Evolutionary conservation across 768 basidiomycete genomes (phyloP), one percentile per base, ranked within the genome.

Genomic region (Mycena chlorophos): DNA sequence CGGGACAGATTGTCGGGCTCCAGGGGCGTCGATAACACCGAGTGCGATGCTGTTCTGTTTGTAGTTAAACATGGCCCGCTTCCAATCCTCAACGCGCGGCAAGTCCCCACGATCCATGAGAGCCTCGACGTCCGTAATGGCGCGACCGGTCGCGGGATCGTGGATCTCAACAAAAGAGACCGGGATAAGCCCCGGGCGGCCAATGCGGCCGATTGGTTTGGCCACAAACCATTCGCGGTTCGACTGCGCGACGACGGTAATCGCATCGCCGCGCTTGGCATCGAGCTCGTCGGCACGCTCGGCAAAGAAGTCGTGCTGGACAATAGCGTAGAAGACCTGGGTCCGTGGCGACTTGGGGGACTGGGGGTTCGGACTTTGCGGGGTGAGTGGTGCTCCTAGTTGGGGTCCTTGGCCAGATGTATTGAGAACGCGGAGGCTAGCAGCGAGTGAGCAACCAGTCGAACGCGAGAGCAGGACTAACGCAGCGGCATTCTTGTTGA

Each of bases 181-280:
- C 5, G 97, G 97, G 55, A 99, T 98, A 54, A 99, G 81, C 49
- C 97, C 97, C 0, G 97, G 97, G 51, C 95, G 88, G 27, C 97
- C 96, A 19, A 99, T 83, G 52, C 85, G 82, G 37, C 94, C 94
- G 65, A 99, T 99, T 13, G 96, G 94, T 73, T 99, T 99, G 25
- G 97, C 97, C 46, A 99, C 97, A 71, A 98, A 98, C 97, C 97
- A 99, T 71, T 99, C 97, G 61, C 94, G 92, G 68, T 98, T 99
- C n/a, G 95, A 98, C 71, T 98, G 97, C 0, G 97, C 97, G 54
- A 98, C 97, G 57, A 99, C 93, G 17, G 95, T 90, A 68, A 99
- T 91, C 6, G 91, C 81, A 65, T 99, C 97, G 30, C 95, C 96
- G 0, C 87, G 83, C 65, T 89, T 94, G 1, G 96, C 96, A 57